phyloP scores from a whole-genome alignment of 2,329 filamentous ascomycete genomes.

The Diplodia sapinea region DNA sequence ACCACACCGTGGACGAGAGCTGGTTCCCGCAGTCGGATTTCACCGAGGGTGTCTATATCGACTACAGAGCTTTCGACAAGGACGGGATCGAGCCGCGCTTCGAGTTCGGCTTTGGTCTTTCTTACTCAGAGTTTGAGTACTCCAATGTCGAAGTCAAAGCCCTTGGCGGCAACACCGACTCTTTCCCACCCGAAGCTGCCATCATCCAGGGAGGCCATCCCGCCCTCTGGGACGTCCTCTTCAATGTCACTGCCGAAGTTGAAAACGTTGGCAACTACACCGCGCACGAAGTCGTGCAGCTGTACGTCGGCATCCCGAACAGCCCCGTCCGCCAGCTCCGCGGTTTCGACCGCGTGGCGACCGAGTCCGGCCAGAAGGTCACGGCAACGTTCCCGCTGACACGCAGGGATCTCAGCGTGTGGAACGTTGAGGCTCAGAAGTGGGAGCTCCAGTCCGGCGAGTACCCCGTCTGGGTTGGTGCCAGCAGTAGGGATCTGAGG shows the following conservation, averaged over 20 bases:
- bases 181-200: conserved; percentile 14
- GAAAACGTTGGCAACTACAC: conserved; percentile 33
- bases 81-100: conserved; percentile 69
- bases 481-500: conserved; percentile 46
- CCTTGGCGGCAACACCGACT: conserved; percentile 22
- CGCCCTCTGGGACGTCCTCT: conserved; percentile 27
- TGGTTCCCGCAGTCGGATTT: conserved; percentile 46
- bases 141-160: conserved; percentile 58
- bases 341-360: conserved; percentile 34
- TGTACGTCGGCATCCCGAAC: conserved; percentile 44
- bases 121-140: conserved; percentile 70
- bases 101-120: conserved; percentile 70
- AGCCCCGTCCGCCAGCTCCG: conserved; percentile 32
- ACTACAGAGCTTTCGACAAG: conserved; percentile 60
- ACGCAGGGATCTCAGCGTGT: conserved; percentile 58
- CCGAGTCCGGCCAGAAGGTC: conserved; percentile 40
- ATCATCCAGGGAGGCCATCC: conserved; percentile 32
- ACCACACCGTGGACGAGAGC: conserved; percentile 38
- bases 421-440: conserved; percentile 53
- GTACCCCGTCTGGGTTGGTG: conserved; percentile 43
- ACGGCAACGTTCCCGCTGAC: conserved; percentile 55
- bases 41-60: conserved; percentile 53
- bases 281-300: conserved; percentile 33
- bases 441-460: conserved; percentile 48
- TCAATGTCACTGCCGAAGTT: conserved; percentile 30